Percentiles rank a stretch among this genome's conserved stretches.
Conservation (phyloP, 345 rosid species). For the Melastoma malabathricum region DNA sequence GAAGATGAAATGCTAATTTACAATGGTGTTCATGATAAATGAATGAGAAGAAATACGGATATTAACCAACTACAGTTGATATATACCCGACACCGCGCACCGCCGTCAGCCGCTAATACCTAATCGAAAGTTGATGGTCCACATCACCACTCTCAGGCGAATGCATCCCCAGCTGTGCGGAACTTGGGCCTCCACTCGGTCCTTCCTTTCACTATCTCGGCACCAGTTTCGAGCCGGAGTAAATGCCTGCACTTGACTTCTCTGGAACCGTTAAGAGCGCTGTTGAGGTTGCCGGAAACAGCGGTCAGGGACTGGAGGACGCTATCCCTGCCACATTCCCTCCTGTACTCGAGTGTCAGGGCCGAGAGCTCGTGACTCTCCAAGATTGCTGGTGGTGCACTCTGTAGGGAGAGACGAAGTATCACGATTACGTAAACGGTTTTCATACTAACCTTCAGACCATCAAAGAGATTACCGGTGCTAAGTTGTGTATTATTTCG, state of each 20-base stretch:
- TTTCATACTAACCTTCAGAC: background rate
- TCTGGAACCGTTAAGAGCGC: conserved; percentile 23
- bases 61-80: too few species aligned
- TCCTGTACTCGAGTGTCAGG: conserved; percentile 81
- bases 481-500: too few species aligned
- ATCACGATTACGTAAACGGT: background rate
- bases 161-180: conserved; percentile 18
- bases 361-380: conserved; percentile 74
- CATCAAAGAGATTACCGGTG: too few species aligned
- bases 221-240: conserved; percentile 74
- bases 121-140: too few species aligned
- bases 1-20: too few species aligned
- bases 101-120: too few species aligned
- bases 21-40: too few species aligned
- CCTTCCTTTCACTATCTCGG: conserved; percentile 84
- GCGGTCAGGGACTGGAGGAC: conserved; percentile 89
- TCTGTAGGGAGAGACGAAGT: conserved; percentile 25
- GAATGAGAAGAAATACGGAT: too few species aligned
- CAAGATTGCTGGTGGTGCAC: conserved; percentile 74
- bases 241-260: conserved; percentile 78
- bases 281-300: conserved; percentile 30
- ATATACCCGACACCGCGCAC: too few species aligned
- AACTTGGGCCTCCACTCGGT: conserved; percentile 79
- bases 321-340: conserved; percentile 92
- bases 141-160: too few species aligned